These are phyloP conservation scores for Geranium rotundifolium DNA, from an alignment of 345 rosid species.

Conservation along the genomic window DNA sequence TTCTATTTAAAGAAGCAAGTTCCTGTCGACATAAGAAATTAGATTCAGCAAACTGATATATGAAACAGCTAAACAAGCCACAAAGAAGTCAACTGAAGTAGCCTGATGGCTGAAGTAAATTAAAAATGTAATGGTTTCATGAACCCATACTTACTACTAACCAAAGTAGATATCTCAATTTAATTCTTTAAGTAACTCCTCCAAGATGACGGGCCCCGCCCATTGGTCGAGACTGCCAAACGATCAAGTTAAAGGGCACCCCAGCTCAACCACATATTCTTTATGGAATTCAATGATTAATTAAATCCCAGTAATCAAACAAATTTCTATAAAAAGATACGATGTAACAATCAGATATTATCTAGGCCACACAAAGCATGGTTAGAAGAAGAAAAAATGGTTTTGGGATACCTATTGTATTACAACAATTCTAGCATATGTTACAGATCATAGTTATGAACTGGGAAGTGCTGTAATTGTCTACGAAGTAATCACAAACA, in stretches of 20 bases:
- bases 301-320: not conserved
- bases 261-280: not conserved
- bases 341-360: not conserved
- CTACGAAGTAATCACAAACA: no score
- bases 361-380: not conserved
- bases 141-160: not conserved
- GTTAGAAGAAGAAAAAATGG: not conserved
- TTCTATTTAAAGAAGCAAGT: constrained; percentile 17
- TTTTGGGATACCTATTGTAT: not conserved
- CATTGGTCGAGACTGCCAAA: not conserved
- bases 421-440: not conserved
- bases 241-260: not conserved
- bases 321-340: not conserved
- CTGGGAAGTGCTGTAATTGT: not conserved
- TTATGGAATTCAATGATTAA: not conserved
- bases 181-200: not conserved
- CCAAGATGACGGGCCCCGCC: not conserved
- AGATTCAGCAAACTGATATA: not conserved
- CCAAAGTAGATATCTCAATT: not conserved
- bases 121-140: no score
- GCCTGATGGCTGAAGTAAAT: not conserved
- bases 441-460: not conserved
- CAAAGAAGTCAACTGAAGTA: not conserved
- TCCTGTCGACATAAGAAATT: not conserved
- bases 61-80: not conserved